Evolutionary conservation across 768 basidiomycete genomes (phyloP), one percentile per base, ranked within the genome.

Genomic region (Termitomyces bulborhizus): DNA sequence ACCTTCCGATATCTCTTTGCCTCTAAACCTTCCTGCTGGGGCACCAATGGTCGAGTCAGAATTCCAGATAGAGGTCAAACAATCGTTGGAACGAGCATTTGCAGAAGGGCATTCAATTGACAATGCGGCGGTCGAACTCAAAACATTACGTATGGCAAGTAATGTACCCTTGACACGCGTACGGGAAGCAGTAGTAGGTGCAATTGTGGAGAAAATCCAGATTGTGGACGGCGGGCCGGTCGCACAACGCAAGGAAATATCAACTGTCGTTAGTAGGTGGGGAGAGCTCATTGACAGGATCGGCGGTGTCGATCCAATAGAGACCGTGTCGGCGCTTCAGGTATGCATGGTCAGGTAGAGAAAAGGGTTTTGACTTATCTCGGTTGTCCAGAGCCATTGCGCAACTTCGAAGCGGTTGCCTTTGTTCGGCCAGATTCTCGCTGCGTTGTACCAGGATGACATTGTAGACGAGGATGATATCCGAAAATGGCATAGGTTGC

Each of bases 121-220:
- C 62, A 93, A 97, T 68, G 93, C 94, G 1, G 79, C 90, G 0
- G 88, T 98, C 58, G 96, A 98, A 67, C 79, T 98, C 57, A 93
- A 96, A 73, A 97, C 96, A 43, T 80, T 99, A 44, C 89, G 95
- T 47, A 96, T 98, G 92, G 93, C 93, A 36, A 90, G 88, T 64
- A 98, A 98, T 63, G 96, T 98, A 27, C 82, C 90, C 11, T 78
- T 97, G 18, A 80, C 79, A n/a, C 78, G 84, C 49, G 94, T 97
- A 15, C 79, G 90, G 50, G 88, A 94, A 69, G 89, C 88, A 15
- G 91, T 98, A n/a, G 77, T 98, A 37, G 79, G 79, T n/a, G 89
- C 84, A 39, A 78, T 98, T 55, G 84, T 96, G 53, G 83, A 84
- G 56, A 80, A 80, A 56, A 85, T 94, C 45, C 74, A 73, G 47